Conservation (phyloP, 78 protist genomes). For the Dictyostelium intermedium region DNA sequence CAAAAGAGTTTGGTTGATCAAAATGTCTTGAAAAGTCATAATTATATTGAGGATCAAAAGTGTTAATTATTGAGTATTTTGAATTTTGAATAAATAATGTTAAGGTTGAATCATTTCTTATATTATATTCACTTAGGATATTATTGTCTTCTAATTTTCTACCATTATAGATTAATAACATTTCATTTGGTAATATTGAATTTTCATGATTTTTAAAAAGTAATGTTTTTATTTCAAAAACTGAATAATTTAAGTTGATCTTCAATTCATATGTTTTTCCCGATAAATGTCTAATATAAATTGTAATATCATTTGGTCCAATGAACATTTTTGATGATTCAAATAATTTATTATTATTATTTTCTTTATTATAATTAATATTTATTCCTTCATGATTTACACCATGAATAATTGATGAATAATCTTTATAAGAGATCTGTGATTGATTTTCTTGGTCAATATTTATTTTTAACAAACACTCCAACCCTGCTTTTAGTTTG, state of each 20-base stretch:
- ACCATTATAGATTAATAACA: background rate
- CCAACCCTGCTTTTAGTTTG: background rate
- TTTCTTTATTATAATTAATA: background rate
- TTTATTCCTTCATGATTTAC: background rate
- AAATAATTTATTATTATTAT: background rate
- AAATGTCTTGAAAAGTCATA: background rate
- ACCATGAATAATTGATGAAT: background rate
- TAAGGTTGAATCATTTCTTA: background rate
- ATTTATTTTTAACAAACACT: background rate
- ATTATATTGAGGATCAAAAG: background rate
- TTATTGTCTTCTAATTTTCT: background rate
- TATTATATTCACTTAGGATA: background rate
- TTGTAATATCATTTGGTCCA: too few relatives aligned
- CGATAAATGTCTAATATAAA: background rate
- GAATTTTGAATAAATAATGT: background rate
- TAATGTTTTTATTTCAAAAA: background rate
- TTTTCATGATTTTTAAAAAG: background rate
- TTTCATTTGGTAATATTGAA: background rate
- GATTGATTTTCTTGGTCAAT: background rate
- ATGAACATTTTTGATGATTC: background rate
- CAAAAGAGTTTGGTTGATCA: background rate
- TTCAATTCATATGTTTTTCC: background rate
- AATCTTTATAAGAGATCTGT: background rate
- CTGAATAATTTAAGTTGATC: background rate
- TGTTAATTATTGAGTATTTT: background rate